Base-by-base conservation (phyloP, 1,284 basidiomycete genomes). In the Pseudozyma pruni region DNA sequence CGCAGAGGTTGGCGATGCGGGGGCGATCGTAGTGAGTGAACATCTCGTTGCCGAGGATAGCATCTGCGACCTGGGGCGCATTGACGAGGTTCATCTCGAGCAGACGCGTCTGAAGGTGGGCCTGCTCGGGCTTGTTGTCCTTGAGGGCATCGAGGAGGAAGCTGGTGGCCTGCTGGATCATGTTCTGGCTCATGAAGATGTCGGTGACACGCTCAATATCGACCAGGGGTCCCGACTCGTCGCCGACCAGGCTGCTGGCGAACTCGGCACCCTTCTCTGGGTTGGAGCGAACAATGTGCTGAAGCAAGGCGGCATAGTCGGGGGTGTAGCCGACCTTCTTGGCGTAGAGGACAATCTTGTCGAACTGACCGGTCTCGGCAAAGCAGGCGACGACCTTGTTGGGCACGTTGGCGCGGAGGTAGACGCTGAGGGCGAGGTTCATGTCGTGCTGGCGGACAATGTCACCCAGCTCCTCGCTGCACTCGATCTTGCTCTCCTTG, bases 401-500 rank as follows among this genome's bases (percentile, higher is more conserved):
- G 50, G 96, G 96, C 16, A 98, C 90, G 81, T 97, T 98, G 60
- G 96, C 96, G 55, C 96, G 90, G 29, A 98, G 89, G 84, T 99
- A 99, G 61, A 99, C 94, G 72, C 94, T 96, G 49, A 99, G 88
- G n/a, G 96, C 96, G 57, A 99, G 88, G 7, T 93, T 98, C 91
- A 98, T 94, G 84, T 99, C 96, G 83, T 94, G 90, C 43, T 90
- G 85, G 48, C 96, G 90, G 54, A 98, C 96, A 70, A 98, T 92
- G 83, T 99, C 96, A 61, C 96, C 96, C 17, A 99, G 90, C 84
- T 99, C 95, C 84, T 98, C 96, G 79, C 91, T 93, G 86, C 96
- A 98, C 66, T 96, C 95, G 70, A 99, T 90, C 88, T 98, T 99
- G 86, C 97, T 97, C 87, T 98, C 96, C 85, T 99, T 99, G 72